Base-by-base conservation (phyloP, 192 early-diverging fungal species). In the Lobosporangium transversale region DNA sequence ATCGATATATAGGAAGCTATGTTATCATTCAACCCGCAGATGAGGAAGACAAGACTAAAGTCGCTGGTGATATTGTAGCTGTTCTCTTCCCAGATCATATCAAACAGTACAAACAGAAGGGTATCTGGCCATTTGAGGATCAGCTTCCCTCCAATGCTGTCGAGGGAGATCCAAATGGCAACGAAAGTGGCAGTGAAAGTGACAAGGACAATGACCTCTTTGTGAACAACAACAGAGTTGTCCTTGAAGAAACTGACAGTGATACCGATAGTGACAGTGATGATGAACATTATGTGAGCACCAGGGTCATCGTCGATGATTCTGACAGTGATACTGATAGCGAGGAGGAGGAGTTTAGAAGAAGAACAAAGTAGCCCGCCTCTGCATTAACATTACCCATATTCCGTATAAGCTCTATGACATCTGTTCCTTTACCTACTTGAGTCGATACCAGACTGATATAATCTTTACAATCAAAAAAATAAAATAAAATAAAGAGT, bases 71-170 rank as follows among this genome's bases (percentile, higher is more conserved):
- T 66, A 91, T 95, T 42, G 80, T 85, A 0, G 85, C 88, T 70
- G 88, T 94, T 18, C 80, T 95, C 29, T 87, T 94, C 67, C 80
- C 90, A 0, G 84, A 89, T 18, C 91, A 95, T 53, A 84, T 95
- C 42, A 93, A 93, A 63, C 57, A 89, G 26, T 73, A 94, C 24
- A 88, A 87, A 50, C 66, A 76, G 17, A n/a, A 81, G 31, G 84
- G 86, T 8, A 76, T 85, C 70, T 91, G 90, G 90, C 85, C 74
- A 33, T 85, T 82, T 33, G 58, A 63, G 29, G 62, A 66, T 30
- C 65, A 56, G 4, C 43, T 57, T 29, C 32, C 70, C 26, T 63
- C 44, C 14, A 20, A 29, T 30, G 27, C 29, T 18, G 51, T 12
- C 10, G 51, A 60, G 3, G 48, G 65, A 31, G 79, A 61, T 20